phyloP scores from a whole-genome alignment of 805 yeast species.

The Starmerella geochares region DNA sequence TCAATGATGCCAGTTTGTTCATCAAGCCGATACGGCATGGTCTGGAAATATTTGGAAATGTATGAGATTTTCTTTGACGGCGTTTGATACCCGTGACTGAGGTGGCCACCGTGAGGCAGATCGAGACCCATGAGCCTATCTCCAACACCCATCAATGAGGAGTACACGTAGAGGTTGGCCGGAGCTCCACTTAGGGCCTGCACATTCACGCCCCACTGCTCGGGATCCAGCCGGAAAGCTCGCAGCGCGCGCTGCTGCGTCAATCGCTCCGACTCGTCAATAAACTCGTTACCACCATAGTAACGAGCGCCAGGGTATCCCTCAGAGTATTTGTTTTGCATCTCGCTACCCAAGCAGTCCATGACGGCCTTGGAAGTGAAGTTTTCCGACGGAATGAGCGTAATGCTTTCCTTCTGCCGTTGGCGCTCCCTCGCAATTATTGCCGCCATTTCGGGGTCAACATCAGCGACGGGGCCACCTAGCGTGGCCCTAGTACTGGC shows the following conservation, averaged over 20 bases:
- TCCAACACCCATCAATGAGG: slow-evolving; percentile 76
- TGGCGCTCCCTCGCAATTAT: slow-evolving; percentile 66
- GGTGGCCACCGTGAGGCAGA: slow-evolving; percentile 96
- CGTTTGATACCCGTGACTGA: slow-evolving; percentile 95
- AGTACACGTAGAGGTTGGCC: slow-evolving; percentile 86
- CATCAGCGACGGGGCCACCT: slow-evolving; percentile 20
- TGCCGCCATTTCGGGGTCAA: slow-evolving; percentile 73
- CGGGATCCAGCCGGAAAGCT: slow-evolving; percentile 66
- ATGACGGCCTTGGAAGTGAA: slow-evolving; percentile 92
- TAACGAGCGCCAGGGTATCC: slow-evolving; percentile 98
- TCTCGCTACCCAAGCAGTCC: slow-evolving; percentile 88
- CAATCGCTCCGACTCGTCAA: slow-evolving; percentile 78
- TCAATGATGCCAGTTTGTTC: slow-evolving; percentile 82
- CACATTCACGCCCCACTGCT: slow-evolving; percentile 94
- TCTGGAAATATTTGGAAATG: slow-evolving; percentile 88
- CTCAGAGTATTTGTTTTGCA: slow-evolving; percentile 96
- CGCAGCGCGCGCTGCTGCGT: slow-evolving; percentile 88
- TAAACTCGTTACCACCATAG: slow-evolving; percentile 95
- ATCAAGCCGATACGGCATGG: slow-evolving; percentile 93
- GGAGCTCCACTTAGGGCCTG: slow-evolving; percentile 95
- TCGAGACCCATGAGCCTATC: slow-evolving; percentile 96
- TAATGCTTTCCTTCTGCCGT: slow-evolving; percentile 86
- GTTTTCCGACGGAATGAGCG: slow-evolving; percentile 89
- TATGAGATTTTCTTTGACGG: slow-evolving; percentile 79
- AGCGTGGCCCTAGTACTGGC: slow-evolving; percentile 21